Evolutionary conservation across 345 rosid genomes (phyloP).

Genomic region (Gossypium longicalyx): DNA sequence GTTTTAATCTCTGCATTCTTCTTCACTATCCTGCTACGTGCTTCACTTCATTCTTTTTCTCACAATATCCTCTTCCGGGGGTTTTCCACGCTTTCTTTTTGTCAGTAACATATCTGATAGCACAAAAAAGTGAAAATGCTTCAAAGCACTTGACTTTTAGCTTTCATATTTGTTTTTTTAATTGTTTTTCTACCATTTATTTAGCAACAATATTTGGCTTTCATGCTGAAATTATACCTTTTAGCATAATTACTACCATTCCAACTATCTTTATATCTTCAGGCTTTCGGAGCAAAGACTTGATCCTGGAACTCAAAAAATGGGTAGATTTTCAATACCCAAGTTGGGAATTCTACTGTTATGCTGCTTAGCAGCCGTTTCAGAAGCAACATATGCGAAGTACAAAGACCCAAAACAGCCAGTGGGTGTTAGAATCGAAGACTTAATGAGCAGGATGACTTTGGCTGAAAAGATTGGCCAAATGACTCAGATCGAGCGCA

Average conservation of each 20-base stretch:
- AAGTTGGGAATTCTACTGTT: constrained; percentile 24
- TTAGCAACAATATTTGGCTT: background rate
- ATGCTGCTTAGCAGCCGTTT: constrained; percentile 29
- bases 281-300: background rate
- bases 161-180: too few species aligned
- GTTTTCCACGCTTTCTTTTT: too few species aligned
- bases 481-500: constrained; percentile 85
- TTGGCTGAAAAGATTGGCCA: constrained; percentile 86
- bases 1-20: too few species aligned
- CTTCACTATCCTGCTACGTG: too few species aligned
- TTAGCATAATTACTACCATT: background rate
- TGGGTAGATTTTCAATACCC: constrained; percentile 17
- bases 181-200: too few species aligned
- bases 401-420: constrained; percentile 74
- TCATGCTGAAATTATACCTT: background rate
- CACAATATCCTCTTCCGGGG: too few species aligned
- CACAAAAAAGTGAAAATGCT: too few species aligned
- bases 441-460: constrained; percentile 74
- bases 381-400: constrained; percentile 34
- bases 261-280: background rate
- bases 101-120: too few species aligned
- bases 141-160: too few species aligned
- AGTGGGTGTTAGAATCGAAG: constrained; percentile 47
- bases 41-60: too few species aligned
- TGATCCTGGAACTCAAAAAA: background rate